These are phyloP conservation scores for Corymbia calophylla DNA, from an alignment of 441 rosid genomes.

Conservation along the genomic window DNA sequence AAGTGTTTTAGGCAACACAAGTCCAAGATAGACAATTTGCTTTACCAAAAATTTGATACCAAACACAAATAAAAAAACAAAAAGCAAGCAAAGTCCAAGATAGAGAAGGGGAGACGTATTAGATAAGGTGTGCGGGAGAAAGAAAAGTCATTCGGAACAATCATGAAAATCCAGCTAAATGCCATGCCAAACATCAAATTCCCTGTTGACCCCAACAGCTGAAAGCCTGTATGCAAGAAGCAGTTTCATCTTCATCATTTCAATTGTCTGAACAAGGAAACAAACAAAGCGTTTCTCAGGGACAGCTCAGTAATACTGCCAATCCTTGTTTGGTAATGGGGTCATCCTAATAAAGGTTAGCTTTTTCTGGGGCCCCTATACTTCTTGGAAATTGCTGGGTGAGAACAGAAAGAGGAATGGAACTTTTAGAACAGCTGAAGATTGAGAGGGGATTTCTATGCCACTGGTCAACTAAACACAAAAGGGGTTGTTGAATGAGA, in stretches of 20 bases:
- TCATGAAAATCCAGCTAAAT: not conserved
- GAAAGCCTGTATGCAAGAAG: not conserved
- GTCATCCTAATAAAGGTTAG: not conserved
- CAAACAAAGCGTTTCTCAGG: not conserved
- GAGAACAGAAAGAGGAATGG: not conserved
- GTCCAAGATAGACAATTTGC: not conserved
- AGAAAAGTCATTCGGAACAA: not conserved
- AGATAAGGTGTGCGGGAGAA: not conserved
- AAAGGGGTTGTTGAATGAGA: not conserved
- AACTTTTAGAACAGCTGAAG: not conserved
- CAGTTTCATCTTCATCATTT: not conserved
- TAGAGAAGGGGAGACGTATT: not conserved
- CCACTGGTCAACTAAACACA: not conserved
- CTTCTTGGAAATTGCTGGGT: not conserved
- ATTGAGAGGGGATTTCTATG: not conserved
- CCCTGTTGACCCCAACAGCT: not conserved
- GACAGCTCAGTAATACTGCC: not conserved
- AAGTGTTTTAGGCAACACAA: not conserved
- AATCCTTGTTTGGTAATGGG: not conserved
- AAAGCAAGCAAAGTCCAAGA: not conserved
- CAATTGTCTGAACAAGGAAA: not conserved
- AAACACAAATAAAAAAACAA: not conserved
- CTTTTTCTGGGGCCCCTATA: not conserved
- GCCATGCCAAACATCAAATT: not conserved
- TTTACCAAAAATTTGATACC: not conserved